Percentiles rank a stretch among this genome's conserved stretches.
Conservation (phyloP, 2,329 filamentous ascomycete genomes). For the Arachnopeziza araneosa region DNA sequence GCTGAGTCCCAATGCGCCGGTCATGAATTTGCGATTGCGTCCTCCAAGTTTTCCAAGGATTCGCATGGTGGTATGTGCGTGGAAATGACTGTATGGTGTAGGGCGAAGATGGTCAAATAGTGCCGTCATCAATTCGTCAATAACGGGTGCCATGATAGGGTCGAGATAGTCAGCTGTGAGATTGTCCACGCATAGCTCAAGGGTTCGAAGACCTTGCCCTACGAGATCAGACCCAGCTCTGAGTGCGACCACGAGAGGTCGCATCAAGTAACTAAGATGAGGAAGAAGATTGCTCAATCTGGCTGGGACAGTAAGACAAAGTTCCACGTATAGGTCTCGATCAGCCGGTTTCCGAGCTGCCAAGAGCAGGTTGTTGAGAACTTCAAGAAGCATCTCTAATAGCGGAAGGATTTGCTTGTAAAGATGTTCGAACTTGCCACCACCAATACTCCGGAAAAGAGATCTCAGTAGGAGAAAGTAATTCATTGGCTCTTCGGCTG, state of each 20-base stretch:
- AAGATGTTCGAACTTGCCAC: constrained; percentile 92
- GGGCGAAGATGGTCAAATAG: constrained; percentile 94
- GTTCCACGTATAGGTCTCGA: constrained; percentile 91
- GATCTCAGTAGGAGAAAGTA: constrained; percentile 93
- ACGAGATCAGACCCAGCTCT: constrained; percentile 89
- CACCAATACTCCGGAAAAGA: constrained; percentile 92
- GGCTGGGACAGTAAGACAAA: constrained; percentile 93
- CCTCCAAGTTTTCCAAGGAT: constrained; percentile 96
- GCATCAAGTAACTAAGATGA: constrained; percentile 94
- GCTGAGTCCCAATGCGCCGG: constrained; percentile 74
- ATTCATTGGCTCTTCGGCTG: constrained; percentile 95
- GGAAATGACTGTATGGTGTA: constrained; percentile 93
- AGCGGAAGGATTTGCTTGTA: constrained; percentile 98
- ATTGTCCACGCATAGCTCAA: constrained; percentile 97
- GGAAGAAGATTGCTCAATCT: constrained; percentile 90
- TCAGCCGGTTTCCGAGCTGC: constrained; percentile 87
- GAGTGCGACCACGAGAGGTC: constrained; percentile 91
- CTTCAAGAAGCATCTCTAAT: constrained; percentile 94
- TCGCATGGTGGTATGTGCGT: constrained; percentile 94
- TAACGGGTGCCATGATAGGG: constrained; percentile 97
- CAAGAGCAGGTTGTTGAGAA: constrained; percentile 88
- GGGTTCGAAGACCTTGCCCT: constrained; percentile 83
- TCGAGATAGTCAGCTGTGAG: constrained; percentile 96
- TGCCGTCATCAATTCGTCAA: constrained; percentile 97
- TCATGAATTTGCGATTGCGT: constrained; percentile 92